A percentile compares a stretch with the other conserved stretches of the same genome.
Evolutionary conservation across 345 rosid species (phyloP).

Genomic region (Schrenkiella parvula): DNA sequence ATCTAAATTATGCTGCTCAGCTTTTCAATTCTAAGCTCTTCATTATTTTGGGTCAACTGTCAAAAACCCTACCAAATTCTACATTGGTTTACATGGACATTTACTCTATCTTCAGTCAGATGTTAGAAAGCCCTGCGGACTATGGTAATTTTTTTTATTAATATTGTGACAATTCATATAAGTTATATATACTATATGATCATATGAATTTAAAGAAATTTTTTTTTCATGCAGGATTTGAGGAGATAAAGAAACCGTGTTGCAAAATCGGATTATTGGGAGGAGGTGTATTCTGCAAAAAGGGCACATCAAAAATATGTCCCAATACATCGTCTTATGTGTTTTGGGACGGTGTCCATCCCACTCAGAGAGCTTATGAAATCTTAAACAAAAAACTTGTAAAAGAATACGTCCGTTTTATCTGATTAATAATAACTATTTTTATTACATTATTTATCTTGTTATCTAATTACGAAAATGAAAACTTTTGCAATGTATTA

Average conservation of each 20-base stretch:
- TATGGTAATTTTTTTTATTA: constrained; percentile 40
- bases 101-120: constrained; percentile 37
- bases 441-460: neutral
- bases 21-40: constrained; percentile 54
- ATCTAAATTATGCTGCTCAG: constrained; percentile 42
- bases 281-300: constrained; percentile 20
- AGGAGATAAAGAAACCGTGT: constrained; percentile 25
- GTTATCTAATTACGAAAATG: neutral
- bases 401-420: constrained; percentile 1
- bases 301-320: constrained; percentile 1
- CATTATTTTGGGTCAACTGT: constrained; percentile 29
- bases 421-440: neutral
- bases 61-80: constrained; percentile 29
- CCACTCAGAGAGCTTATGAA: constrained; percentile 36
- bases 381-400: constrained; percentile 8
- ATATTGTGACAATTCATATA: neutral
- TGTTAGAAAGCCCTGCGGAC: constrained; percentile 41
- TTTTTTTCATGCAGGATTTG: constrained; percentile 20
- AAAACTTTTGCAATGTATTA: constrained; percentile 4
- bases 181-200: neutral
- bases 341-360: constrained; percentile 40
- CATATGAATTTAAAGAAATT: neutral
- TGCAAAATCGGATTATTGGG: constrained; percentile 27
- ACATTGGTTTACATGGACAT: constrained; percentile 41
- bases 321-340: constrained; percentile 23